phyloP scores from a whole-genome alignment of 202 grass and related monocot genomes.

The Alloteropsis angusta region DNA sequence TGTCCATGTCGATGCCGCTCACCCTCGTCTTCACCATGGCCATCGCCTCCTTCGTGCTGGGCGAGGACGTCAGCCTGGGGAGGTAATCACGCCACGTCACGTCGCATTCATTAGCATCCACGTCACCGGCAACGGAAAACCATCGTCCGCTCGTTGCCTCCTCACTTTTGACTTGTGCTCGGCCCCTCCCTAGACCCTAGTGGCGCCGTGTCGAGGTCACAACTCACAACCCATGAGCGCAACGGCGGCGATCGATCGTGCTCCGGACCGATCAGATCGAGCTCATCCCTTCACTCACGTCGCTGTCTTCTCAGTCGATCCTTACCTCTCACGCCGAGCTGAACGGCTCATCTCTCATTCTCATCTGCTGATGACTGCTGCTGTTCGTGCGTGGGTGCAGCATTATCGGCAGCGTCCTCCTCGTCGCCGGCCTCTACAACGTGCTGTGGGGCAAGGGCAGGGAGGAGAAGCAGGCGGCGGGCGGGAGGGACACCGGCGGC shows the following conservation, averaged over 20 bases:
- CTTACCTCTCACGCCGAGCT: not conserved
- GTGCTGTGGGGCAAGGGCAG: conserved; percentile 69
- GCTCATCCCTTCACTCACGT: not conserved
- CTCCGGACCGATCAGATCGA: not conserved
- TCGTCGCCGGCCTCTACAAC: conserved; percentile 68
- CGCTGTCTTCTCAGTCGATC: not conserved
- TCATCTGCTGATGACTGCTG: no score
- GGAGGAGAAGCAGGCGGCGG: conserved; percentile 24
- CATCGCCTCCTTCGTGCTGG: conserved; percentile 43
- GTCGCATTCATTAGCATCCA: not conserved
- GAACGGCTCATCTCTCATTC: not conserved
- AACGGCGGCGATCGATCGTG: no score
- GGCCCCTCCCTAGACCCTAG: not conserved
- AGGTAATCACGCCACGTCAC: not conserved
- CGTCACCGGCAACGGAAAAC: not conserved
- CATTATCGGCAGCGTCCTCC: conserved; percentile 48
- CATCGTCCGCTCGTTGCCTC: not conserved
- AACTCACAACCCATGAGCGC: not conserved
- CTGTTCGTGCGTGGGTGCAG: conserved; percentile 16
- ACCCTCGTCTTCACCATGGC: conserved; percentile 46
- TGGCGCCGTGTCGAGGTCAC: not conserved
- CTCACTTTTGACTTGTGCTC: not conserved
- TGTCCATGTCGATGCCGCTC: conserved; percentile 49
- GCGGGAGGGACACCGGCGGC: not conserved
- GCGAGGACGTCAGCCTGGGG: conserved; percentile 35